Base-by-base conservation (phyloP, 2,329 filamentous ascomycete genomes). In the Clonostachys solani region DNA sequence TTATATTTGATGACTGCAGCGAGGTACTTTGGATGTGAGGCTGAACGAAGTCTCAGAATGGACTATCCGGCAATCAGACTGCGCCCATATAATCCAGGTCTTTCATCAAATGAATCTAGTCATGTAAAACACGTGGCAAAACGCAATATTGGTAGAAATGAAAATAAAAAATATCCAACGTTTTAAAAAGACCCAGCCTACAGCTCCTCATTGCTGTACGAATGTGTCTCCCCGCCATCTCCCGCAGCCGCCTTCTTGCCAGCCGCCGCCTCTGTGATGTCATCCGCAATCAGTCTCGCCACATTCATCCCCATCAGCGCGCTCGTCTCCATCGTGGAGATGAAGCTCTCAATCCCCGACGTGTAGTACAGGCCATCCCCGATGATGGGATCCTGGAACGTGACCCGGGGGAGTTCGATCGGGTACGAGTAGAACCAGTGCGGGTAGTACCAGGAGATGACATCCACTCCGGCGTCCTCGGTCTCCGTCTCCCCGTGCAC, bases 281-380 rank as follows among this genome's bases (percentile, higher is more conserved):
- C 79, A 57, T 92, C 80, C 1, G 83, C 74, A 42, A 92, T 73
- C 46, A 94, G 68, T 52, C 75, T 77, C 9, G 89, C 89, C 17
- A 94, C 84, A 60, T 94, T 94, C 78, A 80, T 89, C 1, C 94
- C 94, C 83, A 94, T 94, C 55, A 97, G 67, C 2, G 89, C 87
- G 63, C 85, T 96, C 7, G 94, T 96, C 73, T 99, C 94, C 94
- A 99, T 97, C 0, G 91, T 96, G 10, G 87, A 94, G 55, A 97
- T 95, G 63, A 99, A 96, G 55, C 86, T 86, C 68, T 97, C 92
- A 40, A 97, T 95, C 3, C 81, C 83, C 12, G 81, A 83, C 0
- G 83, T 86, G 60, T 87, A 87, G 65, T 83, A 94, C 13, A 92
- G 58, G 0, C 81, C 80, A 7, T 77, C 66, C 6, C 81, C 83